A percentile compares a stretch with the other conserved stretches of the same genome.
Evolutionary conservation across 441 rosid species (phyloP).

Genomic region (Corymbia calophylla): DNA sequence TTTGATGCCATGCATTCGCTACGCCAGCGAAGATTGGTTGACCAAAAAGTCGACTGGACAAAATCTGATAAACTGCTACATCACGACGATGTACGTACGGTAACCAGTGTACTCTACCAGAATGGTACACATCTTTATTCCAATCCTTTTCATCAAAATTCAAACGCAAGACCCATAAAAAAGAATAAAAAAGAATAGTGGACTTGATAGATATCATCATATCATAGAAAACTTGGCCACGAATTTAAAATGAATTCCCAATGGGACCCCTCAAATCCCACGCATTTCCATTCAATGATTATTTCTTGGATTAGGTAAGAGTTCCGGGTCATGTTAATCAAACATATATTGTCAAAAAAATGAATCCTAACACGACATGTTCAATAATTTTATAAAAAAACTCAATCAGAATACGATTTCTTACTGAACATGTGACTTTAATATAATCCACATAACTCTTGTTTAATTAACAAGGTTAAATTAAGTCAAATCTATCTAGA

Average conservation of each 20-base stretch:
- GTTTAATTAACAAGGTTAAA: background rate
- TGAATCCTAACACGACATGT: background rate
- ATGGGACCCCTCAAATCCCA: background rate
- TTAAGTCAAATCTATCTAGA: background rate
- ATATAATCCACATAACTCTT: background rate
- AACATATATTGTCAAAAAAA: background rate
- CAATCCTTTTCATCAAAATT: background rate
- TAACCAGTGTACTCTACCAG: background rate
- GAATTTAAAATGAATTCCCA: background rate
- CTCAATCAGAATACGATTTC: background rate
- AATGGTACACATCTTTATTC: background rate
- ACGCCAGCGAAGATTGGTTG: background rate
- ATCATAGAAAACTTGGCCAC: background rate
- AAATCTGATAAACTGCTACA: background rate
- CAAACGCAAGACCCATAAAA: background rate
- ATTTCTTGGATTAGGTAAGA: background rate
- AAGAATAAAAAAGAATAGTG: background rate
- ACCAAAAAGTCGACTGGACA: background rate
- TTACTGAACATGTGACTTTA: background rate
- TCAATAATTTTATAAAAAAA: background rate
- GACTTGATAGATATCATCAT: background rate
- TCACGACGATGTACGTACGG: background rate
- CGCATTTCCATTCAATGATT: background rate
- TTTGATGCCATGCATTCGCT: background rate
- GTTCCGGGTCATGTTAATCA: background rate